These are phyloP conservation scores for Candida pseudofarinosa DNA, from an alignment of 805 yeast genomes.

Conservation along the genomic window DNA sequence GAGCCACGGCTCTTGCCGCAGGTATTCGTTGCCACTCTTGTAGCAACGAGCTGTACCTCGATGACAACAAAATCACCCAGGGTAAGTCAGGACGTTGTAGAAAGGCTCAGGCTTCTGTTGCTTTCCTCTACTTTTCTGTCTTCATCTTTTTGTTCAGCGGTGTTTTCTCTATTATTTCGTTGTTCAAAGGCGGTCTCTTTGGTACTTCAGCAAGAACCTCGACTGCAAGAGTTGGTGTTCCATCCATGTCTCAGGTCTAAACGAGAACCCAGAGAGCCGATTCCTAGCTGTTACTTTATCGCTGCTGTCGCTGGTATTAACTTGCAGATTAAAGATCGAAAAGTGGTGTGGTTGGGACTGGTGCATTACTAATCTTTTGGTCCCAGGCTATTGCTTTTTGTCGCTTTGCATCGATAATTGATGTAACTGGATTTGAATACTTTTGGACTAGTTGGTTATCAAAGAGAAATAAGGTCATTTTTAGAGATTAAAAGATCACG, in stretches of 20 bases:
- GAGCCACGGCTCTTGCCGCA: conserved; percentile 91
- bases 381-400: no score
- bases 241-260: conserved; percentile 87
- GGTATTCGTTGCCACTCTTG: conserved; percentile 87
- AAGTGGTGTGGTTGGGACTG: no score
- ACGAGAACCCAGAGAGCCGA: neutral
- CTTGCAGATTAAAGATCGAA: neutral
- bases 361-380: no score
- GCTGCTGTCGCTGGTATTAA: neutral
- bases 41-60: conserved; percentile 59
- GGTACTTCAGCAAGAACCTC: conserved; percentile 36
- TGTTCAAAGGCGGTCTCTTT: conserved; percentile 49
- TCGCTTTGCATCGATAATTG: no score
- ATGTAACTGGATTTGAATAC: neutral
- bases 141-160: conserved; percentile 66
- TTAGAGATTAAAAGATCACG: neutral
- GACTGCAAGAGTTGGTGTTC: conserved; percentile 76
- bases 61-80: conserved; percentile 64
- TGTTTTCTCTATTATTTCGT: conserved; percentile 55
- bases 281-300: neutral
- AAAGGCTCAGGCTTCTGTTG: conserved; percentile 82
- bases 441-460: neutral
- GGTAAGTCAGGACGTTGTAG: conserved; percentile 86
- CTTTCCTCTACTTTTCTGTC: conserved; percentile 83
- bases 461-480: neutral